A percentile compares a stretch with the other conserved stretches of the same genome.
These are phyloP conservation scores for Lomentospora prolificans DNA, from an alignment of 2,329 filamentous ascomycete genomes.

Conservation along the genomic window DNA sequence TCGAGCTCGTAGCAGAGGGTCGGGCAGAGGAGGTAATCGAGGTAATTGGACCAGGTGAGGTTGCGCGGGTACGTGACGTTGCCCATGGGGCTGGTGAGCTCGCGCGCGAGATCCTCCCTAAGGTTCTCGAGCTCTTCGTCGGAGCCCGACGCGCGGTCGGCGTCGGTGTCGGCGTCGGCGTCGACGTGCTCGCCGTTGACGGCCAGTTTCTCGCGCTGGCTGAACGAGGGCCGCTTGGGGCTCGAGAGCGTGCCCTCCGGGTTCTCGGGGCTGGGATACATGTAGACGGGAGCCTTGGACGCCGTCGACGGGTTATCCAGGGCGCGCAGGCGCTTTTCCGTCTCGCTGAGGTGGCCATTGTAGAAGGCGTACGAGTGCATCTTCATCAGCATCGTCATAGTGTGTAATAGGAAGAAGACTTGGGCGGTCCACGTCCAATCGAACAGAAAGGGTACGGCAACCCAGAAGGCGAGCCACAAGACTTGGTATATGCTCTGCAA, in stretches of 20 bases:
- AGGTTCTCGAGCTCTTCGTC: conserved; percentile 54
- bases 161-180: conserved; percentile 24
- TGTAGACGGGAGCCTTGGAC: conserved; percentile 56
- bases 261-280: conserved; percentile 47
- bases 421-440: conserved; percentile 96
- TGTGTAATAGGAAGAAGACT: conserved; percentile 86
- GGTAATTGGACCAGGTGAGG: conserved; percentile 70
- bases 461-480: conserved; percentile 73
- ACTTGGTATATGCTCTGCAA: conserved; percentile 77
- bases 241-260: conserved; percentile 2
- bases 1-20: conserved; percentile 97
- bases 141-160: conserved; percentile 16
- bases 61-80: conserved; percentile 85
- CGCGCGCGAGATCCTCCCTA: conserved; percentile 77
- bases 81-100: conserved; percentile 84
- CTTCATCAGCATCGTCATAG: conserved; percentile 92
- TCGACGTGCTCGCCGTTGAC: conserved; percentile 25
- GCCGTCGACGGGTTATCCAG: conserved; percentile 69
- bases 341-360: conserved; percentile 88
- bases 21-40: conserved; percentile 82
- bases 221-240: background rate
- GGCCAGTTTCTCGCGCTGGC: background rate
- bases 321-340: conserved; percentile 65
- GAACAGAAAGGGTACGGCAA: conserved; percentile 71
- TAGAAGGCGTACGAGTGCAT: conserved; percentile 99